Conservation (phyloP, 495 filamentous ascomycete species). For the Aspergillus carlsbadensis region DNA sequence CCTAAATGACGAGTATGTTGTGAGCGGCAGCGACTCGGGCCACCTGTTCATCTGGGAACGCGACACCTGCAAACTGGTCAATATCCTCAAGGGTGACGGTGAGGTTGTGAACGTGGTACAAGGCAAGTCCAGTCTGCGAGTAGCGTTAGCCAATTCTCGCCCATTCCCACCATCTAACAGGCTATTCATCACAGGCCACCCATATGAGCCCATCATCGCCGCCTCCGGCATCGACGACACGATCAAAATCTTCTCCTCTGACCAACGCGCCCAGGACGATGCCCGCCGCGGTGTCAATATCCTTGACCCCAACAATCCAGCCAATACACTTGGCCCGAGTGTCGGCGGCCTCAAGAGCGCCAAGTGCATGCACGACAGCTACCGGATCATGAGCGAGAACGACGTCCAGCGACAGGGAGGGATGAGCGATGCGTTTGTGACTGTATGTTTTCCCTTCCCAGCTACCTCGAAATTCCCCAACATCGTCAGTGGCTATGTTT, state of each 20-base stretch:
- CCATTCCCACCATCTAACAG: background rate
- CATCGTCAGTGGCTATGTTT: background rate
- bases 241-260: conserved; percentile 73
- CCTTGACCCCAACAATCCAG: conserved; percentile 39
- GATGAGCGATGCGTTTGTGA: conserved; percentile 60
- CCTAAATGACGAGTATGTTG: conserved; percentile 71
- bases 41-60: conserved; percentile 73
- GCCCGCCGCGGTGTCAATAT: conserved; percentile 58
- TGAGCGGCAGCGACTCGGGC: conserved; percentile 68
- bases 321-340: conserved; percentile 29
- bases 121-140: conserved; percentile 35
- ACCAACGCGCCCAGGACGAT: conserved; percentile 56
- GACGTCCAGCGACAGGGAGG: conserved; percentile 62
- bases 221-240: conserved; percentile 73
- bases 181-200: conserved; percentile 50
- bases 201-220: conserved; percentile 69
- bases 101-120: conserved; percentile 75
- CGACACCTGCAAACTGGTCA: conserved; percentile 60
- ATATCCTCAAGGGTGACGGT: conserved; percentile 68
- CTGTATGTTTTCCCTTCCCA: conserved; percentile 48
- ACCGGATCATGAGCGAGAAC: conserved; percentile 65
- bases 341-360: conserved; percentile 52
- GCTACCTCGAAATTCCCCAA: too few relatives aligned
- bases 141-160: background rate
- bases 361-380: conserved; percentile 59